These are phyloP conservation scores for Colletotrichum sidae DNA, from an alignment of 2,329 filamentous ascomycete genomes.

Conservation along the genomic window DNA sequence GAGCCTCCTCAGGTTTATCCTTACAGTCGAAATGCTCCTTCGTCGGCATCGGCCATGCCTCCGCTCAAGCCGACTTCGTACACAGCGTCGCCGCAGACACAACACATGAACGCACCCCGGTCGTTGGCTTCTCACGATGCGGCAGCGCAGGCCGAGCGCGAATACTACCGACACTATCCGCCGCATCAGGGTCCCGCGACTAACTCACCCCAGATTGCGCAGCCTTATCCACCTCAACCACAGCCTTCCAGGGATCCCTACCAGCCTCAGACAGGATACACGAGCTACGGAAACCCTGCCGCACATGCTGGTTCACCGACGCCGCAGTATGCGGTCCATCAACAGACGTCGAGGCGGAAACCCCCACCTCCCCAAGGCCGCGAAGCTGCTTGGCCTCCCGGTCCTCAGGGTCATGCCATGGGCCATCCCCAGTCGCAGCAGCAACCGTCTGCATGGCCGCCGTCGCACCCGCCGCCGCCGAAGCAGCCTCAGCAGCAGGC, in stretches of 20 bases:
- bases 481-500: constrained; percentile 42
- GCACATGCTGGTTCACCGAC: constrained; percentile 61
- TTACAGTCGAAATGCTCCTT: constrained; percentile 55
- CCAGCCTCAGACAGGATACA: constrained; percentile 57
- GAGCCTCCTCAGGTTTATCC: constrained; percentile 60
- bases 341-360: constrained; percentile 58
- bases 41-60: constrained; percentile 61
- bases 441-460: constrained; percentile 48
- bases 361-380: constrained; percentile 47
- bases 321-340: constrained; percentile 65
- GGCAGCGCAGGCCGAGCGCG: constrained; percentile 53
- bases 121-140: constrained; percentile 55
- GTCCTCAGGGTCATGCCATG: constrained; percentile 41
- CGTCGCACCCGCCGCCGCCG: constrained; percentile 47
- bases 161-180: constrained; percentile 61
- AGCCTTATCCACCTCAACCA: constrained; percentile 58
- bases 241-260: constrained; percentile 54
- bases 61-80: constrained; percentile 63
- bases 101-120: constrained; percentile 59
- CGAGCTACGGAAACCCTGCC: constrained; percentile 51
- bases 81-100: constrained; percentile 62
- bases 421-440: constrained; percentile 44
- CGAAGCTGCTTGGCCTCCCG: constrained; percentile 50
- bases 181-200: constrained; percentile 50
- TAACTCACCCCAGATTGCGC: constrained; percentile 60